Percentiles rank a stretch among this genome's conserved stretches.
phyloP scores from a whole-genome alignment of 306 rosid genomes.

The Quercus agrifolia region DNA sequence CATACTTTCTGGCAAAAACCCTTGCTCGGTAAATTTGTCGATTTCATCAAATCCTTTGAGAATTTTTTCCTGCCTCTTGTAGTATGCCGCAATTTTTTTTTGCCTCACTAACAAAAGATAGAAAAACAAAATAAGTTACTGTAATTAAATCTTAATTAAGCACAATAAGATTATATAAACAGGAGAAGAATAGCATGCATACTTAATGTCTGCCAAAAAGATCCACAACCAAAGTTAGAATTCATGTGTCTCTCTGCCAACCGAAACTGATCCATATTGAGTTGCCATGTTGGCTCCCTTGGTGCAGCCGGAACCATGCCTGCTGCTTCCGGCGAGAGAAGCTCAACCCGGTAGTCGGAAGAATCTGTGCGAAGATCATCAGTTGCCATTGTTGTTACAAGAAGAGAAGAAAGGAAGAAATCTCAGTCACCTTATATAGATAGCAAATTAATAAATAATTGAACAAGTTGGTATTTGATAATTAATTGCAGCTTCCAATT shows the following conservation, averaged over 20 bases:
- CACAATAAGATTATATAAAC: not conserved
- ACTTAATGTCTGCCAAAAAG: constrained; percentile 50
- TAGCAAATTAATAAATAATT: not conserved
- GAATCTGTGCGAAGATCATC: constrained; percentile 51
- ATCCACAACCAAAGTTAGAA: constrained; percentile 53
- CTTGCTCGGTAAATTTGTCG: constrained; percentile 62
- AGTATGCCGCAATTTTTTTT: constrained; percentile 62
- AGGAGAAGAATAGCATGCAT: not conserved
- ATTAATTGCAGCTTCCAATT: no score
- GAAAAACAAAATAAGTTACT: constrained; percentile 1
- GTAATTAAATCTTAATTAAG: not conserved
- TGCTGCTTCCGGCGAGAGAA: constrained; percentile 57
- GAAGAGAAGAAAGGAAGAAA: not conserved
- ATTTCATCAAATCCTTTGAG: constrained; percentile 76
- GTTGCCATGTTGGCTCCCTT: constrained; percentile 76
- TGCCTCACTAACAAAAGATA: constrained; percentile 43
- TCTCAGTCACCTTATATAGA: not conserved
- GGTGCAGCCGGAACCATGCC: constrained; percentile 37
- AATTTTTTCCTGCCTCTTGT: constrained; percentile 68
- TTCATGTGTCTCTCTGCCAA: constrained; percentile 48
- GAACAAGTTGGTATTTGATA: no score
- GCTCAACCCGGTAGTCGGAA: constrained; percentile 59
- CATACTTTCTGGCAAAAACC: constrained; percentile 46
- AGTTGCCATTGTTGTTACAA: constrained; percentile 30
- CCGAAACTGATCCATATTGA: constrained; percentile 57